Evolutionary conservation across 306 rosid species (phyloP).

Genomic region (apple (Malus domestica)): DNA sequence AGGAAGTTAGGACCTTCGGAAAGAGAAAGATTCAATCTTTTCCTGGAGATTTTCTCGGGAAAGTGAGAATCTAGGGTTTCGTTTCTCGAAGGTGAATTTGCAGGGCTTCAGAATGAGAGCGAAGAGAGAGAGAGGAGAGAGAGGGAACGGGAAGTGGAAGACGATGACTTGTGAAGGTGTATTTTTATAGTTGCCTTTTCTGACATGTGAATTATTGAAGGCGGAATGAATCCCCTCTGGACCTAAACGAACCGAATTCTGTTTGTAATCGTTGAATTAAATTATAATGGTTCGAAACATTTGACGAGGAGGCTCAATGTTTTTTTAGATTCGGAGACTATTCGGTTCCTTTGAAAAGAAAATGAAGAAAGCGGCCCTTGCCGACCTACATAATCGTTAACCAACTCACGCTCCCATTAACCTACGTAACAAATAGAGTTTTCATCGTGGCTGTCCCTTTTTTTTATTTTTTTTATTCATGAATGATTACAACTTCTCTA

Average conservation of each 20-base stretch:
- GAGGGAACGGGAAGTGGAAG: neutral
- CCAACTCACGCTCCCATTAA: neutral
- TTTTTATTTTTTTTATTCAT: no score
- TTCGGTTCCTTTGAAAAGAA: no score
- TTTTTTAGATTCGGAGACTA: no score
- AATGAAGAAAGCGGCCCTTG: neutral
- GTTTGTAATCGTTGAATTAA: rapidly evolving
- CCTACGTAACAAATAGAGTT: neutral
- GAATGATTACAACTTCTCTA: no score
- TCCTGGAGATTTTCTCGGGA: neutral
- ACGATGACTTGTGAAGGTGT: slow-evolving; percentile 10
- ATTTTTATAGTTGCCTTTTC: neutral
- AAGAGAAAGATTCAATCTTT: neutral
- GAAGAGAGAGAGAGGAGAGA: no score
- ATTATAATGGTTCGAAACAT: rapidly evolving
- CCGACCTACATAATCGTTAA: neutral
- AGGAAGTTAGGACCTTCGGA: neutral
- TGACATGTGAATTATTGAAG: slow-evolving; percentile 11
- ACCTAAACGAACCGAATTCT: no score
- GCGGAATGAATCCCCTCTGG: no score
- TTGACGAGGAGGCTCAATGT: rapidly evolving
- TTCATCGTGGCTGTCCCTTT: no score
- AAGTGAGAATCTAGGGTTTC: slow-evolving; percentile 38
- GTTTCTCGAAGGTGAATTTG: slow-evolving; percentile 15
- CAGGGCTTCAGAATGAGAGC: slow-evolving; percentile 15